Base-by-base conservation (phyloP, 2,329 filamentous ascomycete species). In the Aspergillus tubingensis region DNA sequence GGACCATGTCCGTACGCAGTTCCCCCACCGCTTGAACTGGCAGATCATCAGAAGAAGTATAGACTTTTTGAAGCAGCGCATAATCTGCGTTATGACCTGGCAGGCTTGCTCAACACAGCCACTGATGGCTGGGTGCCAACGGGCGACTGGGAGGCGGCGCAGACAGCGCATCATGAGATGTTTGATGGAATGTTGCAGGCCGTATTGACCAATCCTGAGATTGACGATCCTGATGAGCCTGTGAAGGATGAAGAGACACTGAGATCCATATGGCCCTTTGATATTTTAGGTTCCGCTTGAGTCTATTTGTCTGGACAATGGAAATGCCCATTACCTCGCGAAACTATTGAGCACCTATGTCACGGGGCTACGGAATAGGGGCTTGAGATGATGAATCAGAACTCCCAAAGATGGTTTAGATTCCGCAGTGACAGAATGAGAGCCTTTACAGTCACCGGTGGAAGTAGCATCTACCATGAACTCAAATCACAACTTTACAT, bases 111-210 rank as follows among this genome's bases (percentile, higher is more conserved):
- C 47, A 69, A 74, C 65, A 68, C 67, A 15, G 67, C 67, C 41
- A 66, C 69, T 57, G 75, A 77, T 62, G 74, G 76, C 55, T 78
- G 72, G 74, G 71, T 76, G 58, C 74, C 74, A 59, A 32, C 57
- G 30, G 69, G 76, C 21, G 50, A 68, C n/a, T 78, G 70, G 72
- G 67, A 77, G 70, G 63, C 49, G 58, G 71, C 70, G 43, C 53
- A 74, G 60, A 49, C 54, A 50, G 67, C 65, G 6, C 74, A 77
- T 57, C 61, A 54, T 58, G 67, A 75, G 60, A 25, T 72, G 19
- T 77, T 75, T 59, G 54, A 62, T 32, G 68, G 67, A 19, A 73
- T 75, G 63, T 58, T 73, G 63, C 56, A 71, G 60, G 69, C 70
- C n/a, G 63, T 77, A 36, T 58, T 74, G 15, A 63, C 47, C 43